Evolutionary conservation across 2,329 filamentous ascomycete genomes (phyloP), one percentile per base, ranked within the genome.

Genomic region (Pyrenophora tritici-repentis): DNA sequence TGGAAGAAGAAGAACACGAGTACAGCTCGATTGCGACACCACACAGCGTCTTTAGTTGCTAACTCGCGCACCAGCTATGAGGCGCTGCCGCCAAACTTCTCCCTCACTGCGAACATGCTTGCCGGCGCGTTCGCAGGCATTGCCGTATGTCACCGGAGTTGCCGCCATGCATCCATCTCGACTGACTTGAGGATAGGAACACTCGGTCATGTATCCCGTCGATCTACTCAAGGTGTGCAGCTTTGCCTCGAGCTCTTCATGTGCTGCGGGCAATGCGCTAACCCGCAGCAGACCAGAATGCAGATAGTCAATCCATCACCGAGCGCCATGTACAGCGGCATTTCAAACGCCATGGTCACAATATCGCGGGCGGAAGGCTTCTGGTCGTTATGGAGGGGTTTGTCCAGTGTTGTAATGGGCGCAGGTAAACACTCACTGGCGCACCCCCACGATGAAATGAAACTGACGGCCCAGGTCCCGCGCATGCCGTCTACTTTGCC

Each of bases 181-280:
- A 51, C 73, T 63, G 58, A 73, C 55, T 42, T 38, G 61, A 56
- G 55, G 41, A 58, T 54, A 97, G 92, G 93, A 97, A 79, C 93
- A 97, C 76, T 95, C 93, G 53, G 92, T 96, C 68, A 97, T 99
- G 94, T 99, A 99, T 73, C 94, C 94, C 16, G 89, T 99, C 71
- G 94, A 99, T 79, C 86, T 96, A 63, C 89, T 99, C 73, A 99
- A 99, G 88, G 94, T 97, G 74, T 59, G 79, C 68, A 44, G 49
- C 53, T 53, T 33, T 29, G 16, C 8, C 13, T 36, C 6, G 5
- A 20, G 13, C 38, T 33, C 9, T 29, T 33, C 20, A 46, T 26
- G 6, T 32, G 29, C 36, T 42, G n/a, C 33, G 47, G 42, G 29
- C 45, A 35, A 38, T 47, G 56, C 52, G 61, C 62, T 70, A 57